Percentiles rank a stretch among this genome's conserved stretches.
Evolutionary conservation across 352 stramenopile genomes (phyloP).

Genomic region (Phytophthora pini): DNA sequence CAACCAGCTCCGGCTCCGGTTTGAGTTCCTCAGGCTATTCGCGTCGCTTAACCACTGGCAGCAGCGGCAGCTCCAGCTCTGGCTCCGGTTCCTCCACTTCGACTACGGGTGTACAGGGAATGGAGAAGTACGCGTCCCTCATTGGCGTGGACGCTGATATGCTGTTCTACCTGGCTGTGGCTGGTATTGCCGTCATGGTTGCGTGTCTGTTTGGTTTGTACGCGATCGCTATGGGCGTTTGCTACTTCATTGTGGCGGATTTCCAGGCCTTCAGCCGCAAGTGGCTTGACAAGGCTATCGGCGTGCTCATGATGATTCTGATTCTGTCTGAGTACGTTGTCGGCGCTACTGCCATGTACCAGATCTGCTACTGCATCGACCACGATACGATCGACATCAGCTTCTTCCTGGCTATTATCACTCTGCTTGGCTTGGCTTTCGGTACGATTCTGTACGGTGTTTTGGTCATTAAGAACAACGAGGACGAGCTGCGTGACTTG

Average conservation of each 20-base stretch:
- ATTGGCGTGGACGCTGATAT: slow-evolving; percentile 80
- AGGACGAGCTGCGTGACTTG: slow-evolving; percentile 83
- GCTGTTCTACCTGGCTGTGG: slow-evolving; percentile 84
- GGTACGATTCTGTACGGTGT: slow-evolving; percentile 83
- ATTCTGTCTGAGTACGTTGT: slow-evolving; percentile 89
- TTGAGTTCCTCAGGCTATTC: slow-evolving; percentile 1
- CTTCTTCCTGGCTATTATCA: slow-evolving; percentile 69
- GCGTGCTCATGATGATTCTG: slow-evolving; percentile 83
- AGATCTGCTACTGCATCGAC: slow-evolving; percentile 87
- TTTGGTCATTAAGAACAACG: slow-evolving; percentile 74
- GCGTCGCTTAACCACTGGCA: slow-evolving; percentile 42
- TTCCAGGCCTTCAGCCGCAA: slow-evolving; percentile 66
- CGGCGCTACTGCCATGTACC: slow-evolving; percentile 80
- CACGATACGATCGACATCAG: slow-evolving; percentile 59
- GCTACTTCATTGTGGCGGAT: slow-evolving; percentile 60
- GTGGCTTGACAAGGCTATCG: slow-evolving; percentile 83
- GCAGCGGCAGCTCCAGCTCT: slow-evolving; percentile 32
- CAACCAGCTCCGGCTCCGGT: slow-evolving; percentile 14
- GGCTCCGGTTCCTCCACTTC: slow-evolving; percentile 33
- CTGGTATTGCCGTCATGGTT: slow-evolving; percentile 60
- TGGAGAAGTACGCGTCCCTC: slow-evolving; percentile 81
- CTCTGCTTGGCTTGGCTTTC: slow-evolving; percentile 74
- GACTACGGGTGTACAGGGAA: slow-evolving; percentile 56
- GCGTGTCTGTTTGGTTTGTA: slow-evolving; percentile 58
- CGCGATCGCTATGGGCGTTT: slow-evolving; percentile 49